phyloP scores from a whole-genome alignment of 1,284 basidiomycete genomes.

The Moesziomyces aphidis region DNA sequence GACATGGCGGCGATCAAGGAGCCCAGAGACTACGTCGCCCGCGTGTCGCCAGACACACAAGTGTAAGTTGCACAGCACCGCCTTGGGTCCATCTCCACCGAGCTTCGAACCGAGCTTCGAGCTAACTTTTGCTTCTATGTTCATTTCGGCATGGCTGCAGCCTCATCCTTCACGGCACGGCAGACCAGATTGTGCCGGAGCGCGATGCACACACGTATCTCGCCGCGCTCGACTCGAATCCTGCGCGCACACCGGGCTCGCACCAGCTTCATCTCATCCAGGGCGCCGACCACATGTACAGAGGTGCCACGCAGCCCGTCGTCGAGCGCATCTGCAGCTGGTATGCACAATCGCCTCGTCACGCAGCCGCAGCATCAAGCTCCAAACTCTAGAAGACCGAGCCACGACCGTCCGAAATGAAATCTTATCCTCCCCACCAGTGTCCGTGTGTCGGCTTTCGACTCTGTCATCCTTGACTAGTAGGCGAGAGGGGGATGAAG shows the following conservation, averaged over 20 bases:
- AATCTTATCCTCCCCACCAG: no score
- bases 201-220: conserved; percentile 40
- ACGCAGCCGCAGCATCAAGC: neutral
- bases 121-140: neutral
- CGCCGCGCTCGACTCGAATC: conserved; percentile 18
- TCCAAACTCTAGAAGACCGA: conserved; percentile 10
- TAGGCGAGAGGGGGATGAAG: no score
- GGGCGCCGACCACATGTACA: conserved; percentile 52
- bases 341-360: conserved; percentile 13
- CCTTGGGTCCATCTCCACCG: neutral
- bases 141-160: conserved; percentile 4
- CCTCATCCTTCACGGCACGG: conserved; percentile 45
- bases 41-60: conserved; percentile 25
- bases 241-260: conserved; percentile 15
- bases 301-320: conserved; percentile 16
- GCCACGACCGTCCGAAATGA: neutral
- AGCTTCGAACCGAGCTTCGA: no score
- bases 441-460: no score
- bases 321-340: conserved; percentile 23
- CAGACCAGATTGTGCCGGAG: conserved; percentile 35
- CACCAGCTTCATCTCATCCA: conserved; percentile 41
- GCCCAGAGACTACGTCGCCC: conserved; percentile 16
- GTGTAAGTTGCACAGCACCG: conserved; percentile 11
- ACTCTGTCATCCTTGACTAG: no score
- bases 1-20: conserved; percentile 21